These are phyloP conservation scores for Cryoendolithus antarcticus DNA, from an alignment of 2,329 filamentous ascomycete species.

Conservation along the genomic window DNA sequence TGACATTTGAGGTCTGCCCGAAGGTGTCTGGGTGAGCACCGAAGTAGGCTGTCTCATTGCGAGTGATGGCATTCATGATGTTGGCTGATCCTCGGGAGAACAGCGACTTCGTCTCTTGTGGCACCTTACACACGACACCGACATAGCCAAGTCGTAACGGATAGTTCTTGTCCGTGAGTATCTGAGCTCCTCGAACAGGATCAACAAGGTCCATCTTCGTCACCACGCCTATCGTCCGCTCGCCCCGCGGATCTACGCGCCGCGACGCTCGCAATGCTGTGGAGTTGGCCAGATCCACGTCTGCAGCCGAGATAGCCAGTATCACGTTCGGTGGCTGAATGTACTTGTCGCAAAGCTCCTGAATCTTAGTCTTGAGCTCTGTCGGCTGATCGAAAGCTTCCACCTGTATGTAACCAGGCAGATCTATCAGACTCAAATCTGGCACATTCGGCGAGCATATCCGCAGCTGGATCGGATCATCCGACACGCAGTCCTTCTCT, in stretches of 20 bases:
- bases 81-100: conserved; percentile 77
- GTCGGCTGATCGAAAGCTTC: conserved; percentile 80
- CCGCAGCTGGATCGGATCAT: conserved; percentile 90
- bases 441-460: conserved; percentile 95
- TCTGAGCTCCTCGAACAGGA: conserved; percentile 59
- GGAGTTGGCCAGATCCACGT: conserved; percentile 97
- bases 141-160: conserved; percentile 92
- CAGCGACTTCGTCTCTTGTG: conserved; percentile 50
- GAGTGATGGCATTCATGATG: conserved; percentile 66
- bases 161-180: conserved; percentile 83
- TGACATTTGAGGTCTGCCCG: conserved; percentile 57
- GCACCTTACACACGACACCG: conserved; percentile 79
- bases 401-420: conserved; percentile 96
- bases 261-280: conserved; percentile 81
- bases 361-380: conserved; percentile 89
- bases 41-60: conserved; percentile 83
- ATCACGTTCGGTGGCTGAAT: conserved; percentile 95
- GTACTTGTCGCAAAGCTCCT: conserved; percentile 94
- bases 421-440: conserved; percentile 86
- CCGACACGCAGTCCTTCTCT: conserved; percentile 80
- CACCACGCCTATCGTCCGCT: conserved; percentile 94
- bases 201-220: conserved; percentile 99
- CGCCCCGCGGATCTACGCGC: conserved; percentile 83
- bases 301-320: conserved; percentile 89
- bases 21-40: conserved; percentile 71